Conservation (phyloP, 2,329 filamentous ascomycete genomes). For the Sarocladium kiliense region DNA sequence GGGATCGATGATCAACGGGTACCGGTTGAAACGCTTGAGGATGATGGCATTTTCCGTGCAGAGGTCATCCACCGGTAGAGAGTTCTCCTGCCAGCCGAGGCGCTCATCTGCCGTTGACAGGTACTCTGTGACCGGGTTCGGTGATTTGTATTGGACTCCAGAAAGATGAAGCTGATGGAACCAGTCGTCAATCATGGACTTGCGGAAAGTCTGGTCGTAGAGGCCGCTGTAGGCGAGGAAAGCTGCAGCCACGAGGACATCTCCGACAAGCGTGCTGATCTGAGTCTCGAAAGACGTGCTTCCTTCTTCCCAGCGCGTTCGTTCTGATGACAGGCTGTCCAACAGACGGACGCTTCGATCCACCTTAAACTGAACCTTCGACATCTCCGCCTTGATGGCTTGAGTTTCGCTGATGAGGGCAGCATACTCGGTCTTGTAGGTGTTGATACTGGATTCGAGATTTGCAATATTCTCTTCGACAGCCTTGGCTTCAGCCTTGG, state of each 20-base stretch:
- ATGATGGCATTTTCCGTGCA: conserved; percentile 99
- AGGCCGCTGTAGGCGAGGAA: conserved; percentile 96
- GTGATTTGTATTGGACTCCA: conserved; percentile 87
- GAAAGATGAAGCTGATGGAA: conserved; percentile 86
- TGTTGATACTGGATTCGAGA: conserved; percentile 85
- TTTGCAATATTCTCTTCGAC: conserved; percentile 81
- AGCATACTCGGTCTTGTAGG: conserved; percentile 94
- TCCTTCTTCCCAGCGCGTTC: conserved; percentile 89
- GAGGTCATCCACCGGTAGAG: conserved; percentile 88
- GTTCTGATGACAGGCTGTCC: conserved; percentile 91
- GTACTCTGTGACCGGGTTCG: conserved; percentile 94
- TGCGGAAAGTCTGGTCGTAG: conserved; percentile 97
- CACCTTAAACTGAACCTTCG: conserved; percentile 94
- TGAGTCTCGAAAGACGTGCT: conserved; percentile 98
- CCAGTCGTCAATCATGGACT: conserved; percentile 98
- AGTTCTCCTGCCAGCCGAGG: conserved; percentile 90
- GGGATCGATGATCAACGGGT: conserved; percentile 96
- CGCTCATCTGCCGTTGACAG: conserved; percentile 94
- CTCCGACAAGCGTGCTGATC: conserved; percentile 91
- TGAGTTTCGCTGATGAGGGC: conserved; percentile 95
- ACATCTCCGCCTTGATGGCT: conserved; percentile 96
- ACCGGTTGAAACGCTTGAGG: conserved; percentile 95
- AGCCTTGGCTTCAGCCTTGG: conserved; percentile 86
- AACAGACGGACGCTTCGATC: conserved; percentile 91
- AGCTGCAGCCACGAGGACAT: conserved; percentile 92